These are phyloP conservation scores for Candida glucosophila DNA, from an alignment of 1,139 yeast genomes.

Conservation along the genomic window DNA sequence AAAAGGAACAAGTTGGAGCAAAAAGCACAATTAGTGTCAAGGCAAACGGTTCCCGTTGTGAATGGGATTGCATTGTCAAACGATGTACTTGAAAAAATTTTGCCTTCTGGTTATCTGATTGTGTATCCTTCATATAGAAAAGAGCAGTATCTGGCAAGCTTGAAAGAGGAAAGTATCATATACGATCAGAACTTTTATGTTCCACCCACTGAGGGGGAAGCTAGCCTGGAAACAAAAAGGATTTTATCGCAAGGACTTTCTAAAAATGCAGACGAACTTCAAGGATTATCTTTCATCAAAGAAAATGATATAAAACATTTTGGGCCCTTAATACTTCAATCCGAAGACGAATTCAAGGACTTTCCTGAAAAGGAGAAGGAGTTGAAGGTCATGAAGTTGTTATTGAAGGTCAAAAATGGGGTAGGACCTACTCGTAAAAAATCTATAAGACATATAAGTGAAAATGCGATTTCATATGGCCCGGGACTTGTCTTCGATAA, in stretches of 20 bases:
- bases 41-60: slow-evolving; percentile 24
- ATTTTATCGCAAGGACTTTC: slow-evolving; percentile 26
- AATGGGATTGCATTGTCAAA: slow-evolving; percentile 42
- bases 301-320: slow-evolving; percentile 69
- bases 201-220: slow-evolving; percentile 16
- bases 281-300: slow-evolving; percentile 53
- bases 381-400: slow-evolving; percentile 50
- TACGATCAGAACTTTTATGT: slow-evolving; percentile 16
- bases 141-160: slow-evolving; percentile 26
- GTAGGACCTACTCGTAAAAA: slow-evolving; percentile 55
- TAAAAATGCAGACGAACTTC: slow-evolving; percentile 54
- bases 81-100: slow-evolving; percentile 38
- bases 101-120: slow-evolving; percentile 48
- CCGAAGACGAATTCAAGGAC: slow-evolving; percentile 39
- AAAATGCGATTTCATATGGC: slow-evolving; percentile 58
- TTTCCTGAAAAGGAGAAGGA: slow-evolving; percentile 45
- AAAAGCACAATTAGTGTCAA: too few species aligned
- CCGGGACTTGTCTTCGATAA: slow-evolving; percentile 61
- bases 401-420: slow-evolving; percentile 74
- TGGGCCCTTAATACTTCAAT: slow-evolving; percentile 44
- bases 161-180: too few species aligned
- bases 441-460: slow-evolving; percentile 64
- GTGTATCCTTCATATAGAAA: slow-evolving; percentile 43
- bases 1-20: too few species aligned
- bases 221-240: slow-evolving; percentile 12